A percentile compares a stretch with the other conserved stretches of the same genome.
These are phyloP conservation scores for Colletotrichum sp. DNA, from an alignment of 2,329 filamentous ascomycete species.

Conservation along the genomic window DNA sequence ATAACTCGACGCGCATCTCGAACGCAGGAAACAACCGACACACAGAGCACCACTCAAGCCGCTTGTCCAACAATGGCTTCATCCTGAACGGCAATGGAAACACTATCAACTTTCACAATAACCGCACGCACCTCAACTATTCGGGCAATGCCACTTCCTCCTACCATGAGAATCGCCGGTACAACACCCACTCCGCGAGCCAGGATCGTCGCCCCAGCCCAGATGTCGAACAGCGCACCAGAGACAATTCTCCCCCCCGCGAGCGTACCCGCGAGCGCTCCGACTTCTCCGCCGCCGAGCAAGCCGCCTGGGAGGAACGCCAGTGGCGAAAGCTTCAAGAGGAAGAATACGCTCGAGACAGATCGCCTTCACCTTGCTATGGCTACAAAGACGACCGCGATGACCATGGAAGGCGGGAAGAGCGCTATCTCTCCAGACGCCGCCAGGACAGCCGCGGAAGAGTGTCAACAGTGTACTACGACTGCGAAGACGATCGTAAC, in stretches of 20 bases:
- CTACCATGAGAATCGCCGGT: neutral
- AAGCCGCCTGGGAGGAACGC: neutral
- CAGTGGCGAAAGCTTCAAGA: neutral
- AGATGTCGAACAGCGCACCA: neutral
- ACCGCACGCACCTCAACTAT: neutral
- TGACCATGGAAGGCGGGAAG: fast-evolving
- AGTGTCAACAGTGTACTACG: neutral
- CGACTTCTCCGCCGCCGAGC: neutral
- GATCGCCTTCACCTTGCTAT: neutral
- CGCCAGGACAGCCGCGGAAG: neutral
- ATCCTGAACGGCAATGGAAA: neutral
- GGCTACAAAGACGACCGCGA: neutral
- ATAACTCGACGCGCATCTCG: neutral
- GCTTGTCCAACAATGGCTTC: neutral
- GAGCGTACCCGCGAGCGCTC: neutral
- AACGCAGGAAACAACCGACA: neutral
- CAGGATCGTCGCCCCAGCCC: neutral
- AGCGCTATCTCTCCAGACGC: fast-evolving
- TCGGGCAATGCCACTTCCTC: neutral
- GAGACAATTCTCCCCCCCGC: neutral
- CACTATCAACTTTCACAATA: fast-evolving
- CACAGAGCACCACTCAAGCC: neutral
- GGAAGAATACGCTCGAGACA: fast-evolving
- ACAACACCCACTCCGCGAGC: neutral
- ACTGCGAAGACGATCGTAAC: neutral